These are phyloP conservation scores for Vinca minor DNA, from an alignment of 257 asterid genomes.

Conservation along the genomic window DNA sequence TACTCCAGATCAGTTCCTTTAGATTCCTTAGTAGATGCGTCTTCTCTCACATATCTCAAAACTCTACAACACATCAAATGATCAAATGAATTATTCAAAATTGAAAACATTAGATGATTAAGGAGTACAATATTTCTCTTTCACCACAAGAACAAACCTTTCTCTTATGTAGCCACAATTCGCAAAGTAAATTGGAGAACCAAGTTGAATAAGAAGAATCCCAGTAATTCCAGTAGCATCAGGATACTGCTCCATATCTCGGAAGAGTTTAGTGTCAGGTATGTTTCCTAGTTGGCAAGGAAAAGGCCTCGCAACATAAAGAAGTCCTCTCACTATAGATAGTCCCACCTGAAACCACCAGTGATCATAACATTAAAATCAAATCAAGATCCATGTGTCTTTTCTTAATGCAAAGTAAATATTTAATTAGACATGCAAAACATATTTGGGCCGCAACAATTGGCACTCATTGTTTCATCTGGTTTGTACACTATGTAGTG, in stretches of 20 bases:
- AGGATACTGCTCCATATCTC: slow-evolving; percentile 75
- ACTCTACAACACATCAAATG: slow-evolving; percentile 32
- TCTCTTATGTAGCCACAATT: slow-evolving; percentile 62
- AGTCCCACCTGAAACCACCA: slow-evolving; percentile 46
- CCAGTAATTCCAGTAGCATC: slow-evolving; percentile 39
- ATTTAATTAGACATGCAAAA: no score
- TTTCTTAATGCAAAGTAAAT: no score
- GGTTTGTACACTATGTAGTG: no score
- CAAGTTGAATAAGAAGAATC: slow-evolving; percentile 48
- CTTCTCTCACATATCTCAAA: slow-evolving; percentile 68
- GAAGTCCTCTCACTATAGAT: slow-evolving; percentile 49
- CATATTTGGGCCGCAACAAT: no score
- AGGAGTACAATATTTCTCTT: neutral
- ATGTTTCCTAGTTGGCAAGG: slow-evolving; percentile 72
- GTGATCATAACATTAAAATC: neutral
- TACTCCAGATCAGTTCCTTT: slow-evolving; percentile 33
- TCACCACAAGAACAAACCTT: no score
- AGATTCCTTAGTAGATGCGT: slow-evolving; percentile 18
- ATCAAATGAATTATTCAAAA: neutral
- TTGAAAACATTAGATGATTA: neutral
- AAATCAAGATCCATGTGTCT: neutral
- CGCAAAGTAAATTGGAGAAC: slow-evolving; percentile 81
- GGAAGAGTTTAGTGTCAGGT: slow-evolving; percentile 36
- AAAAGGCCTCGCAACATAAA: slow-evolving; percentile 71
- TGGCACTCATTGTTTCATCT: no score